Conservation (phyloP, 2,329 filamentous ascomycete species). For the Polytolypa hystricis region DNA sequence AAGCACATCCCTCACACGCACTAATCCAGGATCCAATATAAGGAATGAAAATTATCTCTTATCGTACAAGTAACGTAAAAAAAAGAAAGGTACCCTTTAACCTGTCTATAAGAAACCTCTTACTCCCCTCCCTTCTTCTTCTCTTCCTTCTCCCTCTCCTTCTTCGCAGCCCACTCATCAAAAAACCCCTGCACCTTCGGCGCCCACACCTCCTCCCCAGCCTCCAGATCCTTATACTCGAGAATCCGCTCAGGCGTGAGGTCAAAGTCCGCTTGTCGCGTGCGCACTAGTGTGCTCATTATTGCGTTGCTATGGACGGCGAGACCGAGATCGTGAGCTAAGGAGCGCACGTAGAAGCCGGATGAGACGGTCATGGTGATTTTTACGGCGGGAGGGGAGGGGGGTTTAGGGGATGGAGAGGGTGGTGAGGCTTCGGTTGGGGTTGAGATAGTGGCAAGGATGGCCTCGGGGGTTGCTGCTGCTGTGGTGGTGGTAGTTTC, state of each 20-base stretch:
- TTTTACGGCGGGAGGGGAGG: slow-evolving; percentile 56
- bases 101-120: too few relatives aligned
- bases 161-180: slow-evolving; percentile 38
- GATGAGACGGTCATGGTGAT: slow-evolving; percentile 88
- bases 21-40: too few relatives aligned
- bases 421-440: slow-evolving; percentile 7
- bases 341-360: slow-evolving; percentile 90
- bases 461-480: neutral
- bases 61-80: too few relatives aligned
- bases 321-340: slow-evolving; percentile 82
- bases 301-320: slow-evolving; percentile 70
- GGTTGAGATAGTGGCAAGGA: neutral
- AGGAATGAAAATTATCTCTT: too few relatives aligned
- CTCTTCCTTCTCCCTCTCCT: slow-evolving; percentile 15
- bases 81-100: too few relatives aligned
- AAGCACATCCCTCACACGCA: too few relatives aligned
- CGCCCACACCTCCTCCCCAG: slow-evolving; percentile 72
- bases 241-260: slow-evolving; percentile 60
- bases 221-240: slow-evolving; percentile 63
- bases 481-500: neutral
- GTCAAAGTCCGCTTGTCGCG: slow-evolving; percentile 69
- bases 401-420: slow-evolving; percentile 27
- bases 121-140: neutral
- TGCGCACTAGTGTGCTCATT: slow-evolving; percentile 76
- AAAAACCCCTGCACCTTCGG: slow-evolving; percentile 57